Evolutionary conservation across 768 basidiomycete genomes (phyloP), one percentile per base, ranked within the genome.

Genomic region (Phylloporus rhodoxanthus): DNA sequence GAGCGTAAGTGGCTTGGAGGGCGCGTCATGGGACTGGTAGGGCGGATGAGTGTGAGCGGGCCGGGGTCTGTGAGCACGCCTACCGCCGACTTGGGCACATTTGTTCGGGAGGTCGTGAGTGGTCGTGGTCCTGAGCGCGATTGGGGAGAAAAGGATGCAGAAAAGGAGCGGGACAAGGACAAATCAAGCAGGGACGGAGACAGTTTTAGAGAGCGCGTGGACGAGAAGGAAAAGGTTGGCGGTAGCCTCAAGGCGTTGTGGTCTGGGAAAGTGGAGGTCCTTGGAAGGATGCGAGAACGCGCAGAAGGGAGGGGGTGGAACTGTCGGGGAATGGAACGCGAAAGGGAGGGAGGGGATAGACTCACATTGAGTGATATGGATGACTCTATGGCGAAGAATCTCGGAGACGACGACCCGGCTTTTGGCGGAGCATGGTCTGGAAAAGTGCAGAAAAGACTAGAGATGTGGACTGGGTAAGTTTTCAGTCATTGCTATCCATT

Each of bases 61-160:
- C 71, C 74, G 2, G 73, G 69, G 4, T 65, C 68, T 43, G 63
- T 81, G n/a, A 55, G 74, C 30, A 71, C 72, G 11, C 68, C 75
- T 28, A 79, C 77, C 8, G 59, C 71, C 8, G 82, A 87, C 56
- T 59, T 89, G 36, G 72, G 67, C 5, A 62, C 60, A 10, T 76
- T 88, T 56, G 75, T 82, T 38, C 69, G 66, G 43, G 65, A 71
- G 30, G 62, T 82, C 8, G 53, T 74, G 34, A 63, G 61, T 20
- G 65, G 62, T 19, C 62, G 64, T 14, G 64, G 64, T 23, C 62
- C 65, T 15, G 64, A 67, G 20, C 62, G 58, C 9, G 62, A 57
- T 43, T 52, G 55, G 55, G 53, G 59, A 37, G 62, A 70, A 13
- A 66, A 72, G 55, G 59, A 57, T 30, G 23, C 17, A 25, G 55